Conservation (phyloP, 2,329 filamentous ascomycete species). For the Aspergillus sp. region DNA sequence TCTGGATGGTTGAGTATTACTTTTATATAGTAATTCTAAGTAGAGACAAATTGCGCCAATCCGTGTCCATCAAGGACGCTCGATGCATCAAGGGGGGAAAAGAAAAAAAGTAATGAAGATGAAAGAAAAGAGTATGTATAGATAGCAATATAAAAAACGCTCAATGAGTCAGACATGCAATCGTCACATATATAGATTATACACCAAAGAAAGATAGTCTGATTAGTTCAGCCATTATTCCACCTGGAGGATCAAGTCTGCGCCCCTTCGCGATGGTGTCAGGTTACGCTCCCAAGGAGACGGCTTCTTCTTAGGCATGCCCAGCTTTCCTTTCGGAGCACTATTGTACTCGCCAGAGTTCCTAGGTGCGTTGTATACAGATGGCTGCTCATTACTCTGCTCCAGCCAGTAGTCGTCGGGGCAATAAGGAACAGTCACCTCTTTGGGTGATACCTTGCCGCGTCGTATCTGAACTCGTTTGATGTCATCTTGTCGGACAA, state of each 20-base stretch:
- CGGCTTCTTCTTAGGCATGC: conserved; percentile 23
- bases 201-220: neutral
- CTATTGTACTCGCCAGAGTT: conserved; percentile 8
- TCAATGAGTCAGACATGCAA: neutral
- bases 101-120: neutral
- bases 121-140: neutral
- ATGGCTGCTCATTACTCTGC: conserved; percentile 7
- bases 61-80: neutral
- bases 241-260: conserved; percentile 33
- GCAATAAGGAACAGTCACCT: conserved; percentile 25
- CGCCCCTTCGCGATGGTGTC: conserved; percentile 30
- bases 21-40: conserved; percentile 2
- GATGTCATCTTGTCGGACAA: conserved; percentile 32
- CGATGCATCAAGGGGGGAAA: neutral
- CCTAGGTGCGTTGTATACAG: conserved; percentile 1
- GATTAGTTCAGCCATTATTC: conserved; percentile 20
- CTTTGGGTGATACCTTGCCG: conserved; percentile 27
- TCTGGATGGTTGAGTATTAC: neutral
- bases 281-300: conserved; percentile 28
- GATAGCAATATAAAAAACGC: neutral
- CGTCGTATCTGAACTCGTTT: conserved; percentile 32
- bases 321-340: conserved; percentile 2
- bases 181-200: neutral
- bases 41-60: neutral
- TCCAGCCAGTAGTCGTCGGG: conserved; percentile 32